phyloP scores from a whole-genome alignment of 2,329 filamentous ascomycete species.

The Zopfia rhizophila region DNA sequence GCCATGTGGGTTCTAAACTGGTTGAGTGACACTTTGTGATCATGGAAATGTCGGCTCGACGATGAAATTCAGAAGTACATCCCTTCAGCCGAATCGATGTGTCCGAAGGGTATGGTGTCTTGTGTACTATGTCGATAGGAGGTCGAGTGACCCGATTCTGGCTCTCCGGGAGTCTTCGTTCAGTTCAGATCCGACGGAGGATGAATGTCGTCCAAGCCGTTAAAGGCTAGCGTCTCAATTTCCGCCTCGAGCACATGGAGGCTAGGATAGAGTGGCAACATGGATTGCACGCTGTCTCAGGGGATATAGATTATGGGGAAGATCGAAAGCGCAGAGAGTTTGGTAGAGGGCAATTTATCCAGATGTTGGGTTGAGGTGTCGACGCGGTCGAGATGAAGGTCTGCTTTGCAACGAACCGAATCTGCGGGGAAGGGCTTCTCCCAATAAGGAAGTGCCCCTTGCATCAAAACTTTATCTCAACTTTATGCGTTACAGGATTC shows the following conservation, averaged over 20 bases:
- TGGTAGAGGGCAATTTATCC: slow-evolving; percentile 24
- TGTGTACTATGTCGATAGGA: too few species aligned
- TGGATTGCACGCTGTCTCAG: background rate
- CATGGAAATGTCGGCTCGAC: too few species aligned
- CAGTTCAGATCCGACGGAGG: slow-evolving; percentile 9
- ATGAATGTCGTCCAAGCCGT: slow-evolving; percentile 12
- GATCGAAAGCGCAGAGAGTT: slow-evolving; percentile 16
- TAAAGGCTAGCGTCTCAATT: slow-evolving; percentile 9
- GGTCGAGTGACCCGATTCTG: too few species aligned
- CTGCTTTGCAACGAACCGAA: slow-evolving; percentile 7
- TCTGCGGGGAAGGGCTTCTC: slow-evolving; percentile 29
- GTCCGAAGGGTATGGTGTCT: too few species aligned
- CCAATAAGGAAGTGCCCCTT: slow-evolving; percentile 4
- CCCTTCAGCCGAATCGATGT: slow-evolving; percentile 9
- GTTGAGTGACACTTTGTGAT: slow-evolving; percentile 9
- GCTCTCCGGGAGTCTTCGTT: background rate
- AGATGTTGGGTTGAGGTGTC: slow-evolving; percentile 12
- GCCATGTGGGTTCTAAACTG: slow-evolving; percentile 20
- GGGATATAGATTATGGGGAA: slow-evolving; percentile 8
- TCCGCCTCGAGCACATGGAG: background rate
- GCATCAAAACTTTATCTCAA: slow-evolving; percentile 8
- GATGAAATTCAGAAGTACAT: background rate
- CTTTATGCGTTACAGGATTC: slow-evolving; percentile 23
- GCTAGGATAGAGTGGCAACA: slow-evolving; percentile 7
- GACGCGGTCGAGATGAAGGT: slow-evolving; percentile 20